Percentiles rank a stretch among this genome's conserved stretches.
These are phyloP conservation scores for Hippophae rhamnoides DNA, from an alignment of 306 rosid species.

Conservation along the genomic window DNA sequence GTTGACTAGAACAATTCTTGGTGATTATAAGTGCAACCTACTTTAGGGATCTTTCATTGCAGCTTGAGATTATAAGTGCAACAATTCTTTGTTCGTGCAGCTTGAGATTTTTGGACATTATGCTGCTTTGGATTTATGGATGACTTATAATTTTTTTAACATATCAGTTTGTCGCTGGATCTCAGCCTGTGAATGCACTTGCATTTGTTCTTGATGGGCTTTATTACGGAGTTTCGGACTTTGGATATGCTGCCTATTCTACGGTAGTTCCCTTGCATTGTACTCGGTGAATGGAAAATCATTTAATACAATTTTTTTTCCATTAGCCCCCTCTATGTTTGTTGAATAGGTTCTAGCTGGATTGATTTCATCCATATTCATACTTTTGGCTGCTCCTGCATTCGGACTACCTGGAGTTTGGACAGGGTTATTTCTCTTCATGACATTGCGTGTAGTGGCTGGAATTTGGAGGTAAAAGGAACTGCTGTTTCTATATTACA, in stretches of 20 bases:
- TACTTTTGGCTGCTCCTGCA: conserved; percentile 57
- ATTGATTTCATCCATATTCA: conserved; percentile 50
- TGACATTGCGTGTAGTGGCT: conserved; percentile 21
- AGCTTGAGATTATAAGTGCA: no score
- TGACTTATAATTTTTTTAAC: neutral
- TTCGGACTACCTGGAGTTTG: conserved; percentile 87
- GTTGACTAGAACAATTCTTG: no score
- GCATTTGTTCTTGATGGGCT: conserved; percentile 94
- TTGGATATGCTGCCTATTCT: conserved; percentile 80
- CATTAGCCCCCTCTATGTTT: conserved; percentile 9
- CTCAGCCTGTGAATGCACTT: conserved; percentile 89
- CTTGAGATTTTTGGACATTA: conserved; percentile 9
- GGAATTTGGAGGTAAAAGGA: no score
- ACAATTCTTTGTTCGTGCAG: conserved; percentile 3
- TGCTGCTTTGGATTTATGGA: conserved; percentile 12
- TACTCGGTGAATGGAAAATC: neutral
- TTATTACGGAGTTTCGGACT: conserved; percentile 93
- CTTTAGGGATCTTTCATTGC: no score
- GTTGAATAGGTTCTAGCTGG: conserved; percentile 52
- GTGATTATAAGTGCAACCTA: no score
- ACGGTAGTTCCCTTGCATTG: conserved; percentile 37
- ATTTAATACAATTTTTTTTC: conserved; percentile 5
- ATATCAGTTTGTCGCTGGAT: conserved; percentile 82
- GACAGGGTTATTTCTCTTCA: conserved; percentile 79
- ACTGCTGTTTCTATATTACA: no score